Percentiles rank a stretch among this genome's conserved stretches.
These are phyloP conservation scores for Medicago ruthenica DNA, from an alignment of 306 rosid genomes.

Conservation along the genomic window DNA sequence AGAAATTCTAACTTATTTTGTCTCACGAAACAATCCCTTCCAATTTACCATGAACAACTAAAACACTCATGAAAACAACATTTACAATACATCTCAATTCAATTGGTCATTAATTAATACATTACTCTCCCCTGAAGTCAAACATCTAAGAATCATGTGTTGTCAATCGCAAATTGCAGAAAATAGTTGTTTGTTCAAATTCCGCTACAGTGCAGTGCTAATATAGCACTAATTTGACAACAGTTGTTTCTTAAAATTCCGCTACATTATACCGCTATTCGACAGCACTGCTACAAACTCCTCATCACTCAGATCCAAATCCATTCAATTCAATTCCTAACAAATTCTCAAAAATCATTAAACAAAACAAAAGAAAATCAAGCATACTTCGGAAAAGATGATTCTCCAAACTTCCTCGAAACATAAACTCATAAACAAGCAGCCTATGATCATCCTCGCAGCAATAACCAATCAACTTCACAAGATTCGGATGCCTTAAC, in stretches of 20 bases:
- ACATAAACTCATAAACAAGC: conserved; percentile 98
- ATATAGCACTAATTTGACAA: neutral
- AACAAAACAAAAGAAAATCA: conserved; percentile 15
- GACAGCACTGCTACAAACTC: conserved; percentile 14
- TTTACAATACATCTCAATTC: neutral
- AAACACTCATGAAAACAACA: conserved; percentile 1
- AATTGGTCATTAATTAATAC: neutral
- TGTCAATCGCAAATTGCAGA: neutral
- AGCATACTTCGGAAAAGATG: conserved; percentile 92
- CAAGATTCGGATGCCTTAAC: conserved; percentile 96
- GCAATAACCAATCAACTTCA: conserved; percentile 96
- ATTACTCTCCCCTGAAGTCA: neutral
- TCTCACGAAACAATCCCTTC: neutral
- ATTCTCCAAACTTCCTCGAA: conserved; percentile 96
- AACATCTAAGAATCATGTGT: neutral
- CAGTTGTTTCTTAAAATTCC: neutral
- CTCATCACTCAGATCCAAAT: conserved; percentile 28
- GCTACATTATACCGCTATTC: neutral
- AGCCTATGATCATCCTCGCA: conserved; percentile 97
- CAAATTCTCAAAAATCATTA: neutral
- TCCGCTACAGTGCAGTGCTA: neutral
- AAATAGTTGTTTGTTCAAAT: neutral
- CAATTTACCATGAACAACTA: neutral
- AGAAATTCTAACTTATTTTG: neutral
- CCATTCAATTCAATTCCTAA: neutral